phyloP scores from a whole-genome alignment of 805 yeast species.

The Starmerella bombicola region DNA sequence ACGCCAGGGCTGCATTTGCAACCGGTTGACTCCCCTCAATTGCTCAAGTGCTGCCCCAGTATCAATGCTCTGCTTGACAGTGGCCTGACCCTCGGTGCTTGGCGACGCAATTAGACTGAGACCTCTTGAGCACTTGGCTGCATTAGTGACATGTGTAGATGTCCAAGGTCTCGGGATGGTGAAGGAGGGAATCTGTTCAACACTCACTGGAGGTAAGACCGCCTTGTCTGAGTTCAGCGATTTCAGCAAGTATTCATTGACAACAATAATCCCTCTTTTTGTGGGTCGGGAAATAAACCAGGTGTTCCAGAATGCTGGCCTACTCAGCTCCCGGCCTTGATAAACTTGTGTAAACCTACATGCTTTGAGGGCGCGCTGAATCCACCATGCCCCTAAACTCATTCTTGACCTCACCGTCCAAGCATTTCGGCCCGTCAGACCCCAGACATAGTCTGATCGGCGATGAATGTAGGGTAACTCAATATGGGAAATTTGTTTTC shows the following conservation, averaged over 20 bases:
- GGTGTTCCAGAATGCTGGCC: conserved; percentile 56
- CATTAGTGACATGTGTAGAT: conserved; percentile 27
- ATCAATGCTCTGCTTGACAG: conserved; percentile 24
- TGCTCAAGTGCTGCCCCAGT: conserved; percentile 6
- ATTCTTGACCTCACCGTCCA: conserved; percentile 33
- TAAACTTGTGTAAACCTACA: conserved; percentile 24
- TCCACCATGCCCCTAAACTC: conserved; percentile 27
- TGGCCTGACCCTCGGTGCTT: conserved; percentile 44
- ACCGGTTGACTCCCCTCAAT: conserved; percentile 11
- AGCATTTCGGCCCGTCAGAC: background rate
- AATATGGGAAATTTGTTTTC: background rate
- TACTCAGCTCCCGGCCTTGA: conserved; percentile 37
- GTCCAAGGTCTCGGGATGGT: conserved; percentile 73
- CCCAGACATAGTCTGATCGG: conserved; percentile 13
- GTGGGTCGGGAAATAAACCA: conserved; percentile 45
- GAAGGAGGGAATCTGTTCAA: conserved; percentile 73
- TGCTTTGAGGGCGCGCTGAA: conserved; percentile 14
- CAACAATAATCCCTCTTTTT: conserved; percentile 65
- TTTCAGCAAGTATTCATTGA: conserved; percentile 65
- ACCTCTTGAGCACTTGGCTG: background rate
- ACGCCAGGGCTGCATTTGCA: conserved; percentile 14
- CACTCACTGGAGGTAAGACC: conserved; percentile 26
- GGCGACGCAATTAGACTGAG: conserved; percentile 22
- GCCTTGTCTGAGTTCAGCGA: conserved; percentile 32
- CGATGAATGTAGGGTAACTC: conserved; percentile 1